A percentile compares a stretch with the other conserved stretches of the same genome.
Evolutionary conservation across 2,329 filamentous ascomycete genomes (phyloP).

Genomic region (Epichloe sylvatica): DNA sequence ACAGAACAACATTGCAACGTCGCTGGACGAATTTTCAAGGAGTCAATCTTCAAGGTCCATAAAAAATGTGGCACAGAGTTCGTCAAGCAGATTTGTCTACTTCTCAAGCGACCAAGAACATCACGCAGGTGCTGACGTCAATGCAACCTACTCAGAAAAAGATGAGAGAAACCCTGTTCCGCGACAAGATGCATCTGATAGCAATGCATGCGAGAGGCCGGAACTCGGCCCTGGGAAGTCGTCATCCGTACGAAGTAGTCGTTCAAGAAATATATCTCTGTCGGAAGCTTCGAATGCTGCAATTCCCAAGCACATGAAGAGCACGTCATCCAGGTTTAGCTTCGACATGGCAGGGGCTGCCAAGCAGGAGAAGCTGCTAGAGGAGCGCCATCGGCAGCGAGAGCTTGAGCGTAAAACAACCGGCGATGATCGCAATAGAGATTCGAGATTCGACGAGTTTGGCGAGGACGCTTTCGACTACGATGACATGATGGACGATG

Average conservation of each 20-base stretch:
- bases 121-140: neutral
- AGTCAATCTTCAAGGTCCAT: neutral
- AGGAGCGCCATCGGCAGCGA: constrained; percentile 57
- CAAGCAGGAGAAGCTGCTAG: constrained; percentile 52
- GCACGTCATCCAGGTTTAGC: constrained; percentile 66
- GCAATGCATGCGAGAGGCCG: neutral
- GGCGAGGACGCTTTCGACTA: constrained; percentile 48
- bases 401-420: constrained; percentile 45
- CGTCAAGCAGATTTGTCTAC: neutral
- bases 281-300: constrained; percentile 36
- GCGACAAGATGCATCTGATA: neutral
- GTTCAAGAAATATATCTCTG: constrained; percentile 40
- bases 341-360: constrained; percentile 67
- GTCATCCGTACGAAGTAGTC: constrained; percentile 18
- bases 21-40: neutral
- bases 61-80: neutral
- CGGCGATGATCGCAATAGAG: constrained; percentile 24
- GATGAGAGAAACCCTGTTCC: neutral
- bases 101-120: neutral
- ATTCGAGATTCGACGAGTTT: constrained; percentile 47
- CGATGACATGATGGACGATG: constrained; percentile 51
- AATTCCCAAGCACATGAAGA: constrained; percentile 54
- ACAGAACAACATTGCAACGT: neutral
- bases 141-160: neutral
- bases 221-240: neutral